phyloP scores from a whole-genome alignment of 2,329 filamentous ascomycete genomes.

The Chrysoporthe austroafricana region DNA sequence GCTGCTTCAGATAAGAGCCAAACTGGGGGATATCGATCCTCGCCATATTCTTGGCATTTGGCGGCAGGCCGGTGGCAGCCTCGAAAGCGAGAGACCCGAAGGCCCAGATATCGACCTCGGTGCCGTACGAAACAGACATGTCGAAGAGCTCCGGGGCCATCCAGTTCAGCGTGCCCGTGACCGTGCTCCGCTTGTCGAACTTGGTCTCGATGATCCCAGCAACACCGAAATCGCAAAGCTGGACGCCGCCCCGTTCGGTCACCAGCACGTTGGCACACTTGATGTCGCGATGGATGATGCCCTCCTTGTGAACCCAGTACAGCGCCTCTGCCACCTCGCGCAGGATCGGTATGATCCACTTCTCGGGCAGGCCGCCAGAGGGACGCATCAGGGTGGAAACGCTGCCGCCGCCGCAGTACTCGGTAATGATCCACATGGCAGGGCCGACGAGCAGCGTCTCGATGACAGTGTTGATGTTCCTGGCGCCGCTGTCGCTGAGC shows the following conservation, averaged over 20 bases:
- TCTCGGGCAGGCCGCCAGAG: conserved; percentile 66
- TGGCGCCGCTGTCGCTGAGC: conserved; percentile 72
- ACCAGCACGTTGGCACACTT: conserved; percentile 82
- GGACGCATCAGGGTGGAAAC: conserved; percentile 74
- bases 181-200: conserved; percentile 76
- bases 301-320: conserved; percentile 69
- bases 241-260: conserved; percentile 75
- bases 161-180: conserved; percentile 83
- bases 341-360: conserved; percentile 70
- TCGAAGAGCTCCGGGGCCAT: conserved; percentile 83
- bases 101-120: conserved; percentile 82
- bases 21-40: conserved; percentile 53
- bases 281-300: conserved; percentile 73
- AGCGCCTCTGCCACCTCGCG: conserved; percentile 69
- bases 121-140: conserved; percentile 66
- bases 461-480: conserved; percentile 81
- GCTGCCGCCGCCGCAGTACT: conserved; percentile 84
- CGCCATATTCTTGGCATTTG: conserved; percentile 62
- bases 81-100: conserved; percentile 82
- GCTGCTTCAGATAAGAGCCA: conserved; percentile 60
- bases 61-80: conserved; percentile 77
- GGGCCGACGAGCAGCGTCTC: conserved; percentile 78
- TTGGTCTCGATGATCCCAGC: conserved; percentile 77
- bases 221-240: conserved; percentile 85
- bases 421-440: conserved; percentile 85